These are phyloP conservation scores for Hypoxylon crocopeplum DNA, from an alignment of 495 filamentous ascomycete genomes.

Conservation along the genomic window DNA sequence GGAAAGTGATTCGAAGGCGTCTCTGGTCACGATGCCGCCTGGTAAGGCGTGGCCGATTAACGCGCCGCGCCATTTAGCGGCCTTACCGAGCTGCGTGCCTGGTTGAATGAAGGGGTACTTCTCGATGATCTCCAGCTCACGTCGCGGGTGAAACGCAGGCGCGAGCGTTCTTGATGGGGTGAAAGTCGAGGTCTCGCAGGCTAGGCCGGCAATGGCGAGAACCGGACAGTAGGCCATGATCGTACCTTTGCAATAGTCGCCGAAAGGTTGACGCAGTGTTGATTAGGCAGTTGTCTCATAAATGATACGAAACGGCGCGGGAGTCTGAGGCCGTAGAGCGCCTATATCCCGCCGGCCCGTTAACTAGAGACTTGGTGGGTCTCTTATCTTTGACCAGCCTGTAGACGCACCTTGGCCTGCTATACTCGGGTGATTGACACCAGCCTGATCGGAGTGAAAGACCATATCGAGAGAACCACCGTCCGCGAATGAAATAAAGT, in stretches of 20 bases:
- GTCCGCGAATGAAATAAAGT: no score
- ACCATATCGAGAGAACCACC: no score
- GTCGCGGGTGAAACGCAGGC: conserved; percentile 59
- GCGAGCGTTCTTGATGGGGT: conserved; percentile 59
- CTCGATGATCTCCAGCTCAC: conserved; percentile 53
- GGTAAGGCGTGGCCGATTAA: conserved; percentile 64
- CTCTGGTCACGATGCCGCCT: conserved; percentile 57
- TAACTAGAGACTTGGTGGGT: no score
- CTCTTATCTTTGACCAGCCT: no score
- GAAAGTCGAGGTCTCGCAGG: conserved; percentile 64
- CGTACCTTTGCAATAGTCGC: neutral
- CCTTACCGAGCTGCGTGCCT: conserved; percentile 49
- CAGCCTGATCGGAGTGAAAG: no score
- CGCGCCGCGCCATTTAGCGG: conserved; percentile 58
- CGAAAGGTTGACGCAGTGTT: no score
- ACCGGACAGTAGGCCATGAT: conserved; percentile 47
- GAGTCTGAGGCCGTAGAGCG: no score
- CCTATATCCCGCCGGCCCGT: no score
- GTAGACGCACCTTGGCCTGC: no score
- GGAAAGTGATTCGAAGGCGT: conserved; percentile 56
- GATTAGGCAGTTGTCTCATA: no score
- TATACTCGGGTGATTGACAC: no score
- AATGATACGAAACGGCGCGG: no score
- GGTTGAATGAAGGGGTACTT: conserved; percentile 56
- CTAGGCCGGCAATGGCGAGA: conserved; percentile 62